Base-by-base conservation (phyloP, 352 stramenopile species). In the Phytophthora capsici region DNA sequence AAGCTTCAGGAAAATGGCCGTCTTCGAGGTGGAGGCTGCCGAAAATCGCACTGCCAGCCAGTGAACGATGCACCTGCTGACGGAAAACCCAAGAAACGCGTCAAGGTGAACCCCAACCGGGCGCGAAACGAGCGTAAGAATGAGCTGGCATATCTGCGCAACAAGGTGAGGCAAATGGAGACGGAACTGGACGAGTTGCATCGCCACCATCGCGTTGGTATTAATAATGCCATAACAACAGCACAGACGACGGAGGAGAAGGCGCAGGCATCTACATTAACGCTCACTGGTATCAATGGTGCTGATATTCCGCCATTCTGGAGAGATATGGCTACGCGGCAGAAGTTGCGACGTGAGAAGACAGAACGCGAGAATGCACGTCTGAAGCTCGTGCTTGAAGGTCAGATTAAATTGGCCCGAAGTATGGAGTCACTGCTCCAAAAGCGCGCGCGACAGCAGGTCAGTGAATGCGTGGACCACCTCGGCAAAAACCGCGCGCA, bases 121-220 rank as follows among this genome's bases (percentile, higher is more conserved):
- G 70, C 70, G 38, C 73, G 70, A 19, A 70, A 79, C 43, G 66
- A 82, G 54, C 73, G 71, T 32, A 85, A 85, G 47, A 69, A 88
- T 34, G 78, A 88, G 64, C 65, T 88, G 43, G 67, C 79, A 16
- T 86, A 85, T 37, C 41, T 86, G 56, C 76, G 76, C 58, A 71
- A 75, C 36, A 79, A 73, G 7, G 74, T 85, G 7, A 46, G 56
- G 25, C 76, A 84, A 65, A 82, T 82, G 74, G 63, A 80, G 53
- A 62, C 56, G 17, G 58, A 71, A 25, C 37, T 75, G 56, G 30
- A 46, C 28, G 73, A 70, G 38, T 48, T 78, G 37, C 49, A 63
- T 19, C 19, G 19, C 26, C 60, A 46, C 13, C 61, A 75, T 20
- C 48, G 23, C 36, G 23, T 49, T 16, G 46, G 20, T 22, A 55